These are phyloP conservation scores for Candida yuanshanica DNA, from an alignment of 805 yeast genomes.

Conservation along the genomic window DNA sequence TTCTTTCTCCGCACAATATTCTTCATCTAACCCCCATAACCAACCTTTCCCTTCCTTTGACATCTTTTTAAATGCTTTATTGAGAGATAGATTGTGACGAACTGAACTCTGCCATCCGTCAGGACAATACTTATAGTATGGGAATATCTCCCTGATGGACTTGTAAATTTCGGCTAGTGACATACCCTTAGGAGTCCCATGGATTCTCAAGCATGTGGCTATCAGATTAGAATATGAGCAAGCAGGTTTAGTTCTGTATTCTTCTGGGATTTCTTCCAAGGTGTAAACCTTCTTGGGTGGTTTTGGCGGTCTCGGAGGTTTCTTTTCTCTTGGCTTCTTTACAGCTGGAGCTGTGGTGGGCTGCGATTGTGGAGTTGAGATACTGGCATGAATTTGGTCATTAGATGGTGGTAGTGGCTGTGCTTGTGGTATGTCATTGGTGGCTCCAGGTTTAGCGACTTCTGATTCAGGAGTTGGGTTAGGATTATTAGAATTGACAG, in stretches of 20 bases:
- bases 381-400: neutral
- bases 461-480: neutral
- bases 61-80: conserved; percentile 77
- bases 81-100: conserved; percentile 80
- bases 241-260: conserved; percentile 79
- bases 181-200: conserved; percentile 66
- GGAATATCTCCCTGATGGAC: conserved; percentile 81
- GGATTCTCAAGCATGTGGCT: conserved; percentile 67
- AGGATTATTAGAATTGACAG: conserved; percentile 6
- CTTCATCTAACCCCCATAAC: conserved; percentile 91
- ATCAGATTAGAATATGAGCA: conserved; percentile 77
- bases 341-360: conserved; percentile 24
- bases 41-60: conserved; percentile 90
- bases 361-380: neutral
- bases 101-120: conserved; percentile 98
- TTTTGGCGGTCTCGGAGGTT: conserved; percentile 44
- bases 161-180: conserved; percentile 80
- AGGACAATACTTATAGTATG: conserved; percentile 88
- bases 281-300: conserved; percentile 60
- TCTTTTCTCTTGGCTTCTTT: conserved; percentile 37
- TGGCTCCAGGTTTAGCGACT: conserved; percentile 8
- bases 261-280: conserved; percentile 83
- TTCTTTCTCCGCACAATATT: conserved; percentile 77
- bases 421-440: neutral
- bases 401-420: neutral